Evolutionary conservation across 768 basidiomycete genomes (phyloP).

Genomic region (Chalciporus chontae): DNA sequence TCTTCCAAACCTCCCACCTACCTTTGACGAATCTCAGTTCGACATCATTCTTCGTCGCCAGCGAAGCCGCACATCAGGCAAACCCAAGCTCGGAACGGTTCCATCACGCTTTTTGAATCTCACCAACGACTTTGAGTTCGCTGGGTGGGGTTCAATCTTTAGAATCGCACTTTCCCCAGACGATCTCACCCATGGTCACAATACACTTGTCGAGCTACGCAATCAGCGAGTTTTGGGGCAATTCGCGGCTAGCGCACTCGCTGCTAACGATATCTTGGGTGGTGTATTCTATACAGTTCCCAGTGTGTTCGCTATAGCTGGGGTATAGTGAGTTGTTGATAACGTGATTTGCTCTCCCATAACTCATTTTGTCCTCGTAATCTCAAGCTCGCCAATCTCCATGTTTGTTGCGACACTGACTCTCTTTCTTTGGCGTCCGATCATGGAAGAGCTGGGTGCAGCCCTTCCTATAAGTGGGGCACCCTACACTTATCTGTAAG

Average conservation of each 20-base stretch:
- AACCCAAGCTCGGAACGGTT: constrained; percentile 35
- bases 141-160: constrained; percentile 62
- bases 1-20: constrained; percentile 31
- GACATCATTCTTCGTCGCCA: constrained; percentile 61
- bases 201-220: constrained; percentile 27
- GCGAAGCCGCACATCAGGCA: constrained; percentile 43
- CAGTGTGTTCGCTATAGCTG: constrained; percentile 54
- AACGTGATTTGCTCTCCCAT: not conserved
- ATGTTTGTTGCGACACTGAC: constrained; percentile 59
- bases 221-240: constrained; percentile 51
- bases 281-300: constrained; percentile 70
- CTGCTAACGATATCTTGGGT: constrained; percentile 65
- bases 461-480: constrained; percentile 69
- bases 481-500: constrained; percentile 67
- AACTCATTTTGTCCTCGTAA: not conserved
- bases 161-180: constrained; percentile 43
- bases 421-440: constrained; percentile 68
- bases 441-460: constrained; percentile 70
- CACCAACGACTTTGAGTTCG: constrained; percentile 64
- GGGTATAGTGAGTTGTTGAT: constrained; percentile 53
- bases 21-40: constrained; percentile 47
- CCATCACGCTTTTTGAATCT: constrained; percentile 65
- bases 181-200: constrained; percentile 37
- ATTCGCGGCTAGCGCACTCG: constrained; percentile 61
- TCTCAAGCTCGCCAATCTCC: constrained; percentile 60